Conservation (phyloP, 73 alveolate genomes). For the Paramecium octaurelia region DNA sequence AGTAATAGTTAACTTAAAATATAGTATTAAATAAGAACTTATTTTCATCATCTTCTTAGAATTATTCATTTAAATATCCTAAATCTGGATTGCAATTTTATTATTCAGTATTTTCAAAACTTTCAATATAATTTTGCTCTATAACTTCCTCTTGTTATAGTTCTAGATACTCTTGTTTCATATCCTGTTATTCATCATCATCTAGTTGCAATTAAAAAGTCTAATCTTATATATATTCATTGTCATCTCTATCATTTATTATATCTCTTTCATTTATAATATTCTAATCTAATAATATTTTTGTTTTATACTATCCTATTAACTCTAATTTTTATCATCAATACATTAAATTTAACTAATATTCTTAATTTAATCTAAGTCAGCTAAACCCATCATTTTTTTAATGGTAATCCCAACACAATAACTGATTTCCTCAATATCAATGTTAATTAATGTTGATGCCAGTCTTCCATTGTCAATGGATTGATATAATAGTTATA, state of each 20-base stretch:
- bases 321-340: not conserved
- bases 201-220: not conserved
- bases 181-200: not conserved
- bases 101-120: not conserved
- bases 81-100: not conserved
- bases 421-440: constrained; percentile 68
- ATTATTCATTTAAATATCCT: not conserved
- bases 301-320: not conserved
- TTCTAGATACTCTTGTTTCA: not conserved
- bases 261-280: not conserved
- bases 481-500: constrained; percentile 49
- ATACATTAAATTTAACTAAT: not conserved
- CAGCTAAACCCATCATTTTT: not conserved
- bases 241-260: not conserved
- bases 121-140: not conserved
- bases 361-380: not conserved
- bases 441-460: constrained; percentile 64
- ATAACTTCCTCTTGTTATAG: not conserved
- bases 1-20: not conserved
- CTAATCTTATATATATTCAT: not conserved
- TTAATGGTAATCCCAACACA: constrained; percentile 59
- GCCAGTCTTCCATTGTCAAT: constrained; percentile 64
- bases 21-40: not conserved
- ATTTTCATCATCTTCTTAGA: not conserved
- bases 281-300: not conserved